Evolutionary conservation across 2,329 filamentous ascomycete genomes (phyloP).

Genomic region (Ceratocystis cacaofunesta): DNA sequence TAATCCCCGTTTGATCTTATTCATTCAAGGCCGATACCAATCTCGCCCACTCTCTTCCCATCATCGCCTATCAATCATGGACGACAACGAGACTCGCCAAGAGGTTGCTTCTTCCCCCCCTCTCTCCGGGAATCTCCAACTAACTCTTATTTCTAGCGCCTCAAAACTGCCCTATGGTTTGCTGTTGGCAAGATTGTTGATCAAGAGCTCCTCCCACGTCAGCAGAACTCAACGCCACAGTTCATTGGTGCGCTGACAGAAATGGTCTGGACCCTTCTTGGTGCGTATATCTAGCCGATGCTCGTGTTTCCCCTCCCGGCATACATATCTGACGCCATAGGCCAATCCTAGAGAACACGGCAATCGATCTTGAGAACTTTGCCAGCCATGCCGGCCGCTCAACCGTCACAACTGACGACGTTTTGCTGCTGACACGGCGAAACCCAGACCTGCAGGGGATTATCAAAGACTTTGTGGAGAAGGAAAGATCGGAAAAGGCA

Average conservation of each 20-base stretch:
- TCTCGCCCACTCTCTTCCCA: neutral
- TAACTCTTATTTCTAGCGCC: constrained; percentile 36
- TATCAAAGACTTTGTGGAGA: constrained; percentile 53
- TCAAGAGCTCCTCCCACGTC: constrained; percentile 46
- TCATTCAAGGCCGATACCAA: neutral
- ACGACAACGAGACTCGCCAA: constrained; percentile 15
- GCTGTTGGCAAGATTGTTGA: constrained; percentile 78
- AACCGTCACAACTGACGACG: constrained; percentile 72
- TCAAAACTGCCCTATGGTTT: constrained; percentile 77
- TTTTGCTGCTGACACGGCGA: constrained; percentile 69
- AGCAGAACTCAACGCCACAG: constrained; percentile 78
- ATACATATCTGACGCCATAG: neutral
- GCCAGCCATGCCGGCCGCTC: constrained; percentile 64
- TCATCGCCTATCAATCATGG: constrained; percentile 5
- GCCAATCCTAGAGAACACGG: constrained; percentile 33
- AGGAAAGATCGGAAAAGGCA: constrained; percentile 33
- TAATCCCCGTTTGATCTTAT: neutral
- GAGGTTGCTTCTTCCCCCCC: constrained; percentile 2
- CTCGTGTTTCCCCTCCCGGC: neutral
- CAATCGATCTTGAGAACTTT: constrained; percentile 41
- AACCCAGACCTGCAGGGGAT: constrained; percentile 74
- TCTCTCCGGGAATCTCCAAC: neutral
- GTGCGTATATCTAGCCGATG: constrained; percentile 31
- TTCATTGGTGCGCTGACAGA: constrained; percentile 80
- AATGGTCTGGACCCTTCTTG: constrained; percentile 74